These are phyloP conservation scores for Tolypocladium cylindrosporum DNA, from an alignment of 2,329 filamentous ascomycete species.

Conservation along the genomic window DNA sequence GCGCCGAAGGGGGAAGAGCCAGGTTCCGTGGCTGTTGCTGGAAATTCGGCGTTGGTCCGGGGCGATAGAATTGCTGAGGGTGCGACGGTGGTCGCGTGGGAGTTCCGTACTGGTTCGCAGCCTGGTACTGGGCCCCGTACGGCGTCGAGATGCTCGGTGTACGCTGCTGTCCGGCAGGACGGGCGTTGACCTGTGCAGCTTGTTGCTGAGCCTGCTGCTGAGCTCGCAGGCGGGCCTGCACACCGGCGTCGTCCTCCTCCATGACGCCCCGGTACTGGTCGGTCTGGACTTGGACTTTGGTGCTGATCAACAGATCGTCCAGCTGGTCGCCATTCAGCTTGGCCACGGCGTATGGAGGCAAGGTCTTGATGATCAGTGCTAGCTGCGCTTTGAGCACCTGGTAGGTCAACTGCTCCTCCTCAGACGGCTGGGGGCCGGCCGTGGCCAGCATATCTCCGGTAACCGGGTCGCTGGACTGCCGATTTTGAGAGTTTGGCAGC, in stretches of 20 bases:
- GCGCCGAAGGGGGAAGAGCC: slow-evolving; percentile 16
- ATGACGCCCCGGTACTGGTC: slow-evolving; percentile 69
- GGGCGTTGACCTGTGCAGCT: slow-evolving; percentile 19
- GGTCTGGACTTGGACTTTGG: slow-evolving; percentile 61
- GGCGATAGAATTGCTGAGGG: slow-evolving; percentile 35
- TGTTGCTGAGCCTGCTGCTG: slow-evolving; percentile 18
- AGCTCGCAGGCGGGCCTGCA: slow-evolving; percentile 38
- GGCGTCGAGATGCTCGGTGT: slow-evolving; percentile 28
- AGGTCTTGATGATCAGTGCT: slow-evolving; percentile 57
- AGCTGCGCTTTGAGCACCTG: slow-evolving; percentile 67
- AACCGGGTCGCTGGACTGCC: slow-evolving; percentile 50
- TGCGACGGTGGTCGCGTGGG: slow-evolving; percentile 33
- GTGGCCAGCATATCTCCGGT: slow-evolving; percentile 59
- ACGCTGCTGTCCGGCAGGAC: slow-evolving; percentile 27
- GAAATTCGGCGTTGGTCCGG: slow-evolving; percentile 27
- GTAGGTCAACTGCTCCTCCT: slow-evolving; percentile 53
- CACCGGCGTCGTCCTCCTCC: slow-evolving; percentile 67
- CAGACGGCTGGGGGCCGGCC: slow-evolving; percentile 57
- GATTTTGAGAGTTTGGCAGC: slow-evolving; percentile 52
- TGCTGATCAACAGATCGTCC: slow-evolving; percentile 74
- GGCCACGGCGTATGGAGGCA: slow-evolving; percentile 78
- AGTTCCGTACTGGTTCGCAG: slow-evolving; percentile 35
- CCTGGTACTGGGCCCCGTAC: slow-evolving; percentile 33
- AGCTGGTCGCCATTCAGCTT: slow-evolving; percentile 80
- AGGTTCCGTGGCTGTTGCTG: slow-evolving; percentile 27